Evolutionary conservation across 768 basidiomycete genomes (phyloP), one percentile per base, ranked within the genome.

Genomic region (Lentinula raphanica): DNA sequence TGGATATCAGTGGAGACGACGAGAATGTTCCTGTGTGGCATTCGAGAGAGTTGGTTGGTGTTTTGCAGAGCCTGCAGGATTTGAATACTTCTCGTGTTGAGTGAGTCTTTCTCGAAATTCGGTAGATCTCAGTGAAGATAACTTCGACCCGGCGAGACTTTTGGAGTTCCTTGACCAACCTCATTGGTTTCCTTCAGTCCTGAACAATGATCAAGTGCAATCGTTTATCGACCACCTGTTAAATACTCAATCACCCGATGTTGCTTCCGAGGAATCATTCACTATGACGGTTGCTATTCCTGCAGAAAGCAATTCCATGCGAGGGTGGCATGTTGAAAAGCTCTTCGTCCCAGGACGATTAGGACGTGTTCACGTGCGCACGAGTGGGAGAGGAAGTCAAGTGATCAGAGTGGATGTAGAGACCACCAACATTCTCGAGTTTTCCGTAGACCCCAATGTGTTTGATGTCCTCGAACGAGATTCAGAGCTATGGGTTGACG

Each of bases 21-120:
- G 83, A 86, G 38, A 95, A 97, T 60, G 94, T 97, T 3, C 92
- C 94, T 1, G 81, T 85, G 0, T 91, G 92, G 84, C 93, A 96
- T 63, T 83, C 85, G 2, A 80, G 94, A 21, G 85, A 87, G 67
- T 74, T 81, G 11, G 75, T 89, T 3, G 75, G 78, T 25, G 70
- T 84, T 17, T 60, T 94, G 28, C 78, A 79, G 60, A 74, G 82
- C 2, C 53, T 55, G 44, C 58, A 19, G 13, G 36, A 19, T 56
- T 44, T 9, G 5, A 53, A 53, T 29, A 61, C 35, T 17, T 45
- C 38, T 54, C 23, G 36, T 1, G 17, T 49, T 31, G 56, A 58
- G 49, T 49, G 49, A 27, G 39, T 13, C 9, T 19, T 8, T 39
- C n/a, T 50, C 51, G 21, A 51, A 25, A 3, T 19, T 32, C 11